Evolutionary conservation across 75 land plant genomes (phyloP), one percentile per base, ranked within the genome.

Genomic region (Pinus taeda): DNA sequence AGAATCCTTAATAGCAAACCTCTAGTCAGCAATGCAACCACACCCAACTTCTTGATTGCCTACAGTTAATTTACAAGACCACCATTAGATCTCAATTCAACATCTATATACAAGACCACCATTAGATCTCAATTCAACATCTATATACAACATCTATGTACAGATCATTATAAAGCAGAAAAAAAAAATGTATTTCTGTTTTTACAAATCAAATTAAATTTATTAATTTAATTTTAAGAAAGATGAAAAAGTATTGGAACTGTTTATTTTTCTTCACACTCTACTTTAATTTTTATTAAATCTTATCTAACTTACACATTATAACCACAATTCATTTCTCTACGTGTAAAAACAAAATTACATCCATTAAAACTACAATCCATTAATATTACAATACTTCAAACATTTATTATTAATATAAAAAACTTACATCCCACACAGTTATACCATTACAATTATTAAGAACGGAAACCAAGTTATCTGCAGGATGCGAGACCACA

Each of bases 1-100:
- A 88, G 78, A 39, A 92, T 90, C 30, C 97, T 86, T 59, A 94
- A 85, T 39, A 93, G 93, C 57, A 92, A 86, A 11, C 97, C 97
- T 21, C 91, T 84, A 20, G 95, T 92, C 21, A 88, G 80, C 29
- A 92, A 80, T 29, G 88, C 97, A 76, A 72, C 71, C 18, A 90
- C 39, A 0, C 95, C 97, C 30, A 94, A 74, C 77, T 87, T 82
- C 62, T 84, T 86, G 30, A 94, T 86, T 71, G 91, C 95, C 92
- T 95, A 79, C 60, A 62, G 67, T 62, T 49, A 49, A 49, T 49
- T 49, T 49, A 7, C 53, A 45, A 49, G 55, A 9, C 12, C 55
- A 49, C 12, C 11, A 49, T 49, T 49, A 9, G 55, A 49, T 9
- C 12, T 49, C 55, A 49, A 8, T 49, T 49, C 55, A 49, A 49